Evolutionary conservation across 495 filamentous ascomycete genomes (phyloP), one percentile per base, ranked within the genome.

Genomic region (Aspergillus saccharolyticus): DNA sequence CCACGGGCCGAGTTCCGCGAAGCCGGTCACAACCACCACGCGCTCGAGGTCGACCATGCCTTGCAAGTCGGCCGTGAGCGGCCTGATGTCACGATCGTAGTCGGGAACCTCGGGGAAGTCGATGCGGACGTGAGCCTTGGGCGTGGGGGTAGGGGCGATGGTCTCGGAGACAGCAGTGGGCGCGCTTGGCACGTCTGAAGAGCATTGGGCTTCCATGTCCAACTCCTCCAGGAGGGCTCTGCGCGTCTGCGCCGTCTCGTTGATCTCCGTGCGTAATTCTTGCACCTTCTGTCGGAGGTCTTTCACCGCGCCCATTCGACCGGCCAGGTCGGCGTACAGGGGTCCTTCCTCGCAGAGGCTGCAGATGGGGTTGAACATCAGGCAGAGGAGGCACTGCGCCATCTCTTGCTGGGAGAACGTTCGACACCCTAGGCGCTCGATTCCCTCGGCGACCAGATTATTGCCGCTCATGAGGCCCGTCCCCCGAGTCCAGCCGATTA

Each of bases 351-450:
- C 95, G 79, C 95, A 97, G 28, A 99, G 83, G 66, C 97, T 91
- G 63, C 95, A 91, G 58, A 99, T 89, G 20, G 86, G 82, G 9
- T 93, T 90, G 4, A 92, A 85, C 94, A 99, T 97, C 48, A 99
- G 84, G 54, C 94, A 92, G 39, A 99, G 85, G 54, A 99, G 76
- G 72, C 97, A 97, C 81, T 97, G 97, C 3, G 94, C 94, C 94
- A 99, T 99, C 74, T 99, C 94, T 64, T 95, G 90, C 76, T 97
- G 95, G 18, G 93, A 97, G 78, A 99, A 99, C 4, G 94, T 99
- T 59, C 95, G 89, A 16, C 97, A 94, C 66, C 94, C 94, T 65
- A 93, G 91, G 60, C 87, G 88, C 76, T 99, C 94, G 53, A 99
- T 88, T 49, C 93, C 95, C 71, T 97, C 92, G 7, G 94, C 95